A percentile compares a stretch with the other conserved stretches of the same genome.
Evolutionary conservation across 2,329 filamentous ascomycete species (phyloP).

Genomic region (Calonectria henricotiae): DNA sequence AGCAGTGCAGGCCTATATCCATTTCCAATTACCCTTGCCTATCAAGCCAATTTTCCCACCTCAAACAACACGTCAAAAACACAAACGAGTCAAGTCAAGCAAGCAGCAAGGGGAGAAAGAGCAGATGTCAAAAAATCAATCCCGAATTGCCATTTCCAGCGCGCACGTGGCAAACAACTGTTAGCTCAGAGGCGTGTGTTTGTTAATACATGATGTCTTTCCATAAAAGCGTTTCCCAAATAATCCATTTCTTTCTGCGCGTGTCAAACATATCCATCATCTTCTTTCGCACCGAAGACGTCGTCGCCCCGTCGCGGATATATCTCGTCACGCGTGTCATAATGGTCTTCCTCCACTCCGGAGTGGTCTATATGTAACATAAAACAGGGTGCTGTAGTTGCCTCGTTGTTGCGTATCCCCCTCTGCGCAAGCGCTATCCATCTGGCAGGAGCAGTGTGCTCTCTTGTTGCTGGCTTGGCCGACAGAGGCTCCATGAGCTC

Average conservation of each 20-base stretch:
- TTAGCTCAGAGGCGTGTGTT: constrained; percentile 25
- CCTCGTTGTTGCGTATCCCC: constrained; percentile 41
- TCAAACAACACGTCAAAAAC: not conserved
- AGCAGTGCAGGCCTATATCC: not conserved
- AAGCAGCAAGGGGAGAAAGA: constrained; percentile 14
- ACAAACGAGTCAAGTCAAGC: not conserved
- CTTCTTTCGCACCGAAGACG: constrained; percentile 42
- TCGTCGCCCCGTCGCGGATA: constrained; percentile 33
- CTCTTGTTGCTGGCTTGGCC: constrained; percentile 36
- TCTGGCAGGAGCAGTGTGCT: constrained; percentile 14
- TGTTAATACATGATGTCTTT: constrained; percentile 51
- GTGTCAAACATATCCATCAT: constrained; percentile 41
- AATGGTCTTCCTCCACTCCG: constrained; percentile 41
- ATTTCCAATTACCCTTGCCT: not conserved
- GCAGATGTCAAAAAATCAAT: not conserved
- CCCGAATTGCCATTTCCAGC: constrained; percentile 39
- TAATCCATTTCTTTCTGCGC: constrained; percentile 35
- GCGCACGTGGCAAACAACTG: constrained; percentile 27
- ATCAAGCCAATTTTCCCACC: not conserved
- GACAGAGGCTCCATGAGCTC: constrained; percentile 10
- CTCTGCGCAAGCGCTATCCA: constrained; percentile 15
- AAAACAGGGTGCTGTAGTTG: constrained; percentile 38
- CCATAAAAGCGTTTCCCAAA: constrained; percentile 44
- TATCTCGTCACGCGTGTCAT: constrained; percentile 43
- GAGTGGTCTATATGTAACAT: constrained; percentile 50